Evolutionary conservation across 768 basidiomycete species (phyloP), one percentile per base, ranked within the genome.

Genomic region (Rhodotorula toruloides): DNA sequence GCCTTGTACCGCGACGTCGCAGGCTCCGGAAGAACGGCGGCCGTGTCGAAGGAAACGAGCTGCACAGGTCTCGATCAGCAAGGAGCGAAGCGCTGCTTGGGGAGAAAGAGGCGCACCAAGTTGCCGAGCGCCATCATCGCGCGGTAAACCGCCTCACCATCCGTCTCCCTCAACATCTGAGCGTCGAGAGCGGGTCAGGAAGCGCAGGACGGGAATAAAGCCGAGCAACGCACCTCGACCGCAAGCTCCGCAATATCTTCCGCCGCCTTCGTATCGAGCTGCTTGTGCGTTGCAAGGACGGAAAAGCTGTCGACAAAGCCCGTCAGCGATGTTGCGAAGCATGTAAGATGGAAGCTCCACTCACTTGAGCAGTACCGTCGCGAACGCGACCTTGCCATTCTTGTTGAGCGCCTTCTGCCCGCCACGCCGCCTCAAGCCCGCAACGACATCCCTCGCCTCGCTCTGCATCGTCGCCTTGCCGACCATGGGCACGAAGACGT

Each of bases 311-410:
- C n/a, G n/a, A n/a, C n/a, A n/a, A n/a, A n/a, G n/a, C n/a, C n/a
- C n/a, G n/a, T n/a, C n/a, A n/a, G n/a, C n/a, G n/a, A n/a, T n/a
- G n/a, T n/a, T n/a, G n/a, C n/a, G n/a, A n/a, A n/a, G n/a, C n/a
- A n/a, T n/a, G n/a, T n/a, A 19, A 29, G 31, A 32, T 39, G 32
- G 8, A 31, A 29, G 10, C 10, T 16, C 32, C 29, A 58, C 88
- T 73, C 72, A 98, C 94, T 98, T 98, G 79, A 97, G 86, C 39
- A 89, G 77, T 42, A 92, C 79, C 0, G 92, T 93, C 8, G 88
- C 86, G 53, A 92, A 74, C 1, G 90, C 88, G 7, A 90, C 81
- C 37, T 89, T 84, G 54, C 87, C 87, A 7, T 81, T 79, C 77
- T 89, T 92, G 44, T 82, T 83, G 72, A 90, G 78, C 7, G 79